Conservation (phyloP, 768 basidiomycete species). For the Scleroderma citrinum region DNA sequence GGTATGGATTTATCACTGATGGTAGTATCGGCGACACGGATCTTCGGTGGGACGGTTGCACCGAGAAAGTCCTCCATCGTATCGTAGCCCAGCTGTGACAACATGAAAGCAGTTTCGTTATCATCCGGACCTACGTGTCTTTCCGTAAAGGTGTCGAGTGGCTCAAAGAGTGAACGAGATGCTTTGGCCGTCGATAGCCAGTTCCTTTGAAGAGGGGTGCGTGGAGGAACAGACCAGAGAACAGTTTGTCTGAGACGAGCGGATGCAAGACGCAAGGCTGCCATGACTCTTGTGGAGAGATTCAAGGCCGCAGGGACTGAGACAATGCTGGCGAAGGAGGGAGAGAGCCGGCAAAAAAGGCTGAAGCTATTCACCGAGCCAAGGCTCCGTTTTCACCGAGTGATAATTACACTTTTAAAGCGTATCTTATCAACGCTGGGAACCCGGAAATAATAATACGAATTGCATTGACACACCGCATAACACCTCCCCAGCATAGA, state of each 20-base stretch:
- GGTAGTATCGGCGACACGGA: constrained; percentile 58
- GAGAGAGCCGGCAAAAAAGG: constrained; percentile 8
- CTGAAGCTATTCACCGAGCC: constrained; percentile 34
- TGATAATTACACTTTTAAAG: constrained; percentile 25
- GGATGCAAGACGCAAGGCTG: constrained; percentile 23
- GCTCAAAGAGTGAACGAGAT: constrained; percentile 63
- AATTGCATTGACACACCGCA: neutral
- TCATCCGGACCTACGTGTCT: constrained; percentile 92
- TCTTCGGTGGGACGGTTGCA: constrained; percentile 74
- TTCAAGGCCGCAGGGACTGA: constrained; percentile 12
- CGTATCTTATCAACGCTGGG: constrained; percentile 10
- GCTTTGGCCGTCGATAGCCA: constrained; percentile 58
- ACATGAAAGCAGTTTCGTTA: constrained; percentile 76
- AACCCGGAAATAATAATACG: constrained; percentile 8
- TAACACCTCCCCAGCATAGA: neutral
- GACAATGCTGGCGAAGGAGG: constrained; percentile 9
- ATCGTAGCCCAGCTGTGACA: constrained; percentile 73
- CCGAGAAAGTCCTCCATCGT: constrained; percentile 85
- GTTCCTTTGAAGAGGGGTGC: constrained; percentile 21
- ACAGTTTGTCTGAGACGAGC: constrained; percentile 16
- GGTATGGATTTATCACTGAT: constrained; percentile 67
- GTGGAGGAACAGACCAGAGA: constrained; percentile 13
- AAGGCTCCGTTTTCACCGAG: constrained; percentile 36
- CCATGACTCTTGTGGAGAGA: constrained; percentile 15
- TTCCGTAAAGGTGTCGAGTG: constrained; percentile 84